These are phyloP conservation scores for Periglandula ipomoeae DNA, from an alignment of 2,329 filamentous ascomycete genomes.

Conservation along the genomic window DNA sequence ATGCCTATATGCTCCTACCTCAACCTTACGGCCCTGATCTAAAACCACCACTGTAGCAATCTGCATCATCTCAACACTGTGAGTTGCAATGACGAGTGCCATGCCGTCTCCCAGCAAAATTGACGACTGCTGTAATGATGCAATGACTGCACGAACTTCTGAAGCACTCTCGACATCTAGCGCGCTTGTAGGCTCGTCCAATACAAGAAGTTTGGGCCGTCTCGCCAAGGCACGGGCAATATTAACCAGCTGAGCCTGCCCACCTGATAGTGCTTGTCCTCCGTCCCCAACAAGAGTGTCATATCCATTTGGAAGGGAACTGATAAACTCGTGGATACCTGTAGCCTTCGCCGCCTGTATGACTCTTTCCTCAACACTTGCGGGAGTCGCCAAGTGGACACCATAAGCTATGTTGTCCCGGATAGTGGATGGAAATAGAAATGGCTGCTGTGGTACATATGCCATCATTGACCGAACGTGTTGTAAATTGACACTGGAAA, in stretches of 20 bases:
- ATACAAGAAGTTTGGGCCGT: constrained; percentile 60
- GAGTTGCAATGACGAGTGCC: constrained; percentile 74
- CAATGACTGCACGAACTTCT: constrained; percentile 54
- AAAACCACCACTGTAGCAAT: constrained; percentile 69
- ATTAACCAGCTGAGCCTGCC: constrained; percentile 72
- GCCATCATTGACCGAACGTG: constrained; percentile 53
- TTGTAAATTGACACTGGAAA: constrained; percentile 48
- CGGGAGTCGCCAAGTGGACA: constrained; percentile 43
- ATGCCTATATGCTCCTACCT: constrained; percentile 57
- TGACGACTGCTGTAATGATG: constrained; percentile 33
- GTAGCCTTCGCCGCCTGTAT: constrained; percentile 44
- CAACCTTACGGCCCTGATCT: constrained; percentile 55
- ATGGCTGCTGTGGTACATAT: constrained; percentile 61
- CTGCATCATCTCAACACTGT: constrained; percentile 78
- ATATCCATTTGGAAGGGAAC: constrained; percentile 50
- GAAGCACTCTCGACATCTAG: constrained; percentile 63
- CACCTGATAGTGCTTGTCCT: constrained; percentile 64
- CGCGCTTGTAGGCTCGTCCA: constrained; percentile 82
- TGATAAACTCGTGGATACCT: constrained; percentile 69
- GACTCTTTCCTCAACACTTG: constrained; percentile 36
- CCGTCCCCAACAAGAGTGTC: constrained; percentile 69
- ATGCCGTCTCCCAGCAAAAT: constrained; percentile 29
- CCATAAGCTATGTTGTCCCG: constrained; percentile 79
- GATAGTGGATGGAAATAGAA: constrained; percentile 70
- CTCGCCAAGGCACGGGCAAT: constrained; percentile 73